Conservation (phyloP, 1,139 yeast species). For the Magnusiomyces sp. region DNA sequence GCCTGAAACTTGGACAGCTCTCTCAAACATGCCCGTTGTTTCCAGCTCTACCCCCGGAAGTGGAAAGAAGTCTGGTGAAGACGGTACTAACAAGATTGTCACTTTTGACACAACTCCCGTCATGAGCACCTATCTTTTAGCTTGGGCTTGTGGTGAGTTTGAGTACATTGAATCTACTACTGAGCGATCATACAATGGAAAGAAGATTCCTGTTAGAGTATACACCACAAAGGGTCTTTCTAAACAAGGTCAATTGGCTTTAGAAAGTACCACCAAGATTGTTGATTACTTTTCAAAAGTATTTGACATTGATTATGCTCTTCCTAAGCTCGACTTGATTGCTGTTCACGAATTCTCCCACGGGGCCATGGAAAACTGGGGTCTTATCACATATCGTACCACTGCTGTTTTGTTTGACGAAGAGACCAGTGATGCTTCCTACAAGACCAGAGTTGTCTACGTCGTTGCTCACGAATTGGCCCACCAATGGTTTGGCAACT, state of each 20-base stretch:
- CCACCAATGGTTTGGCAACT: conserved; percentile 79
- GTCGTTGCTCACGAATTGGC: conserved; percentile 77
- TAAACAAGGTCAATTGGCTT: conserved; percentile 55
- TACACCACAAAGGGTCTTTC: conserved; percentile 66
- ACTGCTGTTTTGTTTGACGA: conserved; percentile 60
- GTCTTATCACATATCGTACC: conserved; percentile 63
- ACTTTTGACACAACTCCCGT: conserved; percentile 52
- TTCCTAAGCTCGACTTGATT: conserved; percentile 61
- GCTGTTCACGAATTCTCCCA: conserved; percentile 71
- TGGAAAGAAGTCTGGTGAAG: conserved; percentile 38
- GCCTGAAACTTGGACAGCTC: conserved; percentile 50
- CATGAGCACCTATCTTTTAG: conserved; percentile 69
- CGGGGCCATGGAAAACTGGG: conserved; percentile 83
- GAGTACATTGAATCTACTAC: conserved; percentile 52
- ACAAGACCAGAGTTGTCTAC: conserved; percentile 63
- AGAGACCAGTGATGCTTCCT: conserved; percentile 43
- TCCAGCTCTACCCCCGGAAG: conserved; percentile 41
- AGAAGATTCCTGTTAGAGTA: conserved; percentile 57
- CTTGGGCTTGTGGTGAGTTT: conserved; percentile 71
- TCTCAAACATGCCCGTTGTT: conserved; percentile 72
- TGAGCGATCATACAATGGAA: conserved; percentile 36
- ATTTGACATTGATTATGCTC: conserved; percentile 59
- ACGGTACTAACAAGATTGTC: conserved; percentile 29
- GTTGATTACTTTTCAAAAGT: conserved; percentile 57
- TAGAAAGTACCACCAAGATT: conserved; percentile 56